Evolutionary conservation across 257 asterid genomes (phyloP), one percentile per base, ranked within the genome.

Genomic region (Mitragyna speciosa): DNA sequence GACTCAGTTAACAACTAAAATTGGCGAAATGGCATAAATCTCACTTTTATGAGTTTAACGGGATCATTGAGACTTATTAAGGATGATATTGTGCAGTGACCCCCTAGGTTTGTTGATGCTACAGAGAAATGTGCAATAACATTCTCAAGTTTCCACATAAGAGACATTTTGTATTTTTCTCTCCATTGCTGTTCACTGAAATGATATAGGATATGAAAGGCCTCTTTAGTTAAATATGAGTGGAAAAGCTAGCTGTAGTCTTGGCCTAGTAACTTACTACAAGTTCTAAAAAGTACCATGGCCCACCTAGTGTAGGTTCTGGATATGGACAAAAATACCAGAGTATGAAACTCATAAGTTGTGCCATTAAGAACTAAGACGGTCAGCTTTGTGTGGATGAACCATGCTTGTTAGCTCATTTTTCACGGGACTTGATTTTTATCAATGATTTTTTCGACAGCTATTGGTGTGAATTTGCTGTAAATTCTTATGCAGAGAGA

Each of bases 401-500:
- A 78, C 26, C 22, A 41, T 26, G 16, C 47, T 4, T 7, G n/a
- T 33, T 33, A 10, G 17, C 28, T 24, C 24, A 16, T 19, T 17
- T 30, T 51, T 75, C 11, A 51, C 24, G 16, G 61, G 48, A 28
- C 76, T 79, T 31, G 24, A 28, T 74, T 80, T 56, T 70, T 12
- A 15, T 12, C 3, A 16, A 33, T 76, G 47, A 16, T 39, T 75
- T 10, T 36, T 33, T 45, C 2, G 48, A n/a, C 49, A 36, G n/a
- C 0, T 70, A 11, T n/a, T 36, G 30, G 48, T 52, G 66, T 58
- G 76, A 68, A 59, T 31, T 26, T 36, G 19, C 70, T 9, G 2
- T 65, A n/a, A 19, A 64, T 80, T 77, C 72, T 82, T 80, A 75
- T 81, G 78, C 90, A 95, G 99, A 89, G 99, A 83, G 99, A 95